Evolutionary conservation across 495 filamentous ascomycete species (phyloP), one percentile per base, ranked within the genome.

Genomic region (Hypomontagnella submonticulosa): DNA sequence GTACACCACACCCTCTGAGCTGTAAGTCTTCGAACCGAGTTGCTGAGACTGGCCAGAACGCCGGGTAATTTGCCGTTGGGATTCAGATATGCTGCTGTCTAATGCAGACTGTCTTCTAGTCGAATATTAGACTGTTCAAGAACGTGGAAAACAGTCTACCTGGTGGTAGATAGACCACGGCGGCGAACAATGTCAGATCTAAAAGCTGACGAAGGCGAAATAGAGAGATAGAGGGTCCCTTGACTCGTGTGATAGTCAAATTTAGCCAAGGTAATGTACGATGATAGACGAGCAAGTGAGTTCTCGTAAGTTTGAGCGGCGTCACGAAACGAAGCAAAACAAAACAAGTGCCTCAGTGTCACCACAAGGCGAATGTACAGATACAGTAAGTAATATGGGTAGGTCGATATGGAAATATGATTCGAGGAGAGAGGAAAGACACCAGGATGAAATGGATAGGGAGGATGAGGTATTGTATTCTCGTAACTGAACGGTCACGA

Each of bases 101-200:
- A 64, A 63, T 63, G 16, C 60, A 60, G 43, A 32, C 15, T 13
- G 50, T 49, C 44, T 51, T 47, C 18, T 50, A 13, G 38, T 30
- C 12, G 41, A 15, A 56, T 64, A 57, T 51, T 51, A 61, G 40
- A 33, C 46, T n/a, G 38, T 27, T 18, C 10, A 34, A 16, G 13
- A 57, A 55, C 38, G 19, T 23, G 53, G 47, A 58, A 66, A 51
- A 53, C 19, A 49, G 57, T 62, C 61, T 66, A 66, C 51, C 52
- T 69, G 55, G 38, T 60, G 57, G 50, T 15, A 23, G 43, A 20
- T 11, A 44, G 41, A 49, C 54, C 27, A 51, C 49, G 40, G 47
- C 33, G 60, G 60, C 56, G 56, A 69, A 53, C 15, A 63, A 41
- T 62, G 66, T 64, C 66, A 69, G 66, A 69, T 56, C 33, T 68